Conservation (phyloP, 1,284 basidiomycete species). For the Hymenochaete sp. region DNA sequence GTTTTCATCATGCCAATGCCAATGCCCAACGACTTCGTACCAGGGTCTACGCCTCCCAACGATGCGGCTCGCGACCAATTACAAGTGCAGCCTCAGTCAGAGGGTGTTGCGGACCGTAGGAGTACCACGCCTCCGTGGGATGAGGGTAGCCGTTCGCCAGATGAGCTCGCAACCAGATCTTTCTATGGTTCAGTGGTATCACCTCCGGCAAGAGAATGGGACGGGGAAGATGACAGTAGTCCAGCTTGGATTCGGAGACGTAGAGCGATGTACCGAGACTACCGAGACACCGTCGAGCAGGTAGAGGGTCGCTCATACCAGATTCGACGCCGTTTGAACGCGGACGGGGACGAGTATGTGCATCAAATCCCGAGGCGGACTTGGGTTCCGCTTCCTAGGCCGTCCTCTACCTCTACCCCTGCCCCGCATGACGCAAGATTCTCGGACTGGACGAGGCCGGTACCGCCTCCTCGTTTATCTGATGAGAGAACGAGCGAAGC, state of each 20-base stretch:
- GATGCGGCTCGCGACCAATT: no score
- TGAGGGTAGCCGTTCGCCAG: background rate
- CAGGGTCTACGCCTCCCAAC: no score
- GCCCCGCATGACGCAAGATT: background rate
- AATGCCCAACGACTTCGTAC: background rate
- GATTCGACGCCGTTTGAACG: slow-evolving; percentile 32
- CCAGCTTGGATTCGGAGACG: background rate
- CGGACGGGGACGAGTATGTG: slow-evolving; percentile 35
- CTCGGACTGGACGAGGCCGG: no score
- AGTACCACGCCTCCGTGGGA: slow-evolving; percentile 2
- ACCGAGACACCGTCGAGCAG: slow-evolving; percentile 5
- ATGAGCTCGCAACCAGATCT: background rate
- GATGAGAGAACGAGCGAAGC: no score
- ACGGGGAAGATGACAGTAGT: background rate
- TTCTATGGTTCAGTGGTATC: background rate
- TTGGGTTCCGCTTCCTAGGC: slow-evolving; percentile 24
- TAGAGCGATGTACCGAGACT: background rate
- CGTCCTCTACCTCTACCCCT: background rate
- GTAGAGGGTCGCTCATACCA: slow-evolving; percentile 28
- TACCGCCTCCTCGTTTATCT: no score
- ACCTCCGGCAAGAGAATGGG: slow-evolving; percentile 1
- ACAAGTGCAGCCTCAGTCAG: background rate
- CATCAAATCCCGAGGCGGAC: slow-evolving; percentile 34
- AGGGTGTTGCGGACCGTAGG: background rate
- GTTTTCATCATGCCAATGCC: background rate